Conservation (phyloP, 768 basidiomycete genomes). For the Heimioporus sp. region DNA sequence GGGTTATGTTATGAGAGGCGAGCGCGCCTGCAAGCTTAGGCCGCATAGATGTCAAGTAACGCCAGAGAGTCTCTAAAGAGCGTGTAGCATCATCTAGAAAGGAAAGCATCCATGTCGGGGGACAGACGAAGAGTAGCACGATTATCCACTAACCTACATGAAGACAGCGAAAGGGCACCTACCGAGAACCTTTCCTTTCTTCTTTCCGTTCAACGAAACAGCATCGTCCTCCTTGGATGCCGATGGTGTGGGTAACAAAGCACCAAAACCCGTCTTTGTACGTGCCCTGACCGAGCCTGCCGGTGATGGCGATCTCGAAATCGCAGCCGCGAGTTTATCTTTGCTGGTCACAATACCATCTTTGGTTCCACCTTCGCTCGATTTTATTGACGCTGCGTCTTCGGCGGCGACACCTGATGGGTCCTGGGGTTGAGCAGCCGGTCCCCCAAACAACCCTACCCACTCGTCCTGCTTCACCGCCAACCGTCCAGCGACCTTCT, state of each 20-base stretch:
- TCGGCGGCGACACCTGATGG: conserved; percentile 13
- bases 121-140: neutral
- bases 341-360: conserved; percentile 17
- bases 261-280: conserved; percentile 56
- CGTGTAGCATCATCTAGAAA: conserved; percentile 55
- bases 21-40: conserved; percentile 84
- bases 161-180: conserved; percentile 27
- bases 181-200: conserved; percentile 29
- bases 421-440: conserved; percentile 27
- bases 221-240: conserved; percentile 61
- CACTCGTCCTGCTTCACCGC: conserved; percentile 66
- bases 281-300: conserved; percentile 47
- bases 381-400: conserved; percentile 24
- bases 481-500: conserved; percentile 75
- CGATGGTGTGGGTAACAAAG: conserved; percentile 34
- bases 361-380: conserved; percentile 26
- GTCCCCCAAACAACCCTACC: conserved; percentile 86
- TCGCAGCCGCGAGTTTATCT: conserved; percentile 16
- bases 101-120: neutral
- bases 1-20: conserved; percentile 62
- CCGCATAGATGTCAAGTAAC: conserved; percentile 86
- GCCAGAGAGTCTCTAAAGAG: conserved; percentile 84
- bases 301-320: conserved; percentile 33
- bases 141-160: neutral
- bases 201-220: conserved; percentile 46